phyloP scores from a whole-genome alignment of 345 rosid species.

The Lenwebbia sp. region DNA sequence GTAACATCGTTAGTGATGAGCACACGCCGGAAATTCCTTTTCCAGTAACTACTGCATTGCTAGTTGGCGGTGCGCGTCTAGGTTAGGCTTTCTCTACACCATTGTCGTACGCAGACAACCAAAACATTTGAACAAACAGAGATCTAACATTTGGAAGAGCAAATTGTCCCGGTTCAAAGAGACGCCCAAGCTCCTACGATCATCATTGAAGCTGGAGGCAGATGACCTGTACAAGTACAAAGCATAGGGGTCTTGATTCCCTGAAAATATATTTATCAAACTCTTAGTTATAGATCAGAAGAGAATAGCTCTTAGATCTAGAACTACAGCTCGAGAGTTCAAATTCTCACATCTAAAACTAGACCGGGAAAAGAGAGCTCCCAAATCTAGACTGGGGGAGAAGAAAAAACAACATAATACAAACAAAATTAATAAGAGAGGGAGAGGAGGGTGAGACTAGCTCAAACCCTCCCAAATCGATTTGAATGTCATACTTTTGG shows the following conservation, averaged over 20 bases:
- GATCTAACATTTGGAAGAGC: neutral
- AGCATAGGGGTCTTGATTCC: accelerated
- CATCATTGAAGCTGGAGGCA: neutral
- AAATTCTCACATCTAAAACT: too few species aligned
- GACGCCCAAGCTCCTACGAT: neutral
- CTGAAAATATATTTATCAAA: neutral
- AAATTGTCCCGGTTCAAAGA: neutral
- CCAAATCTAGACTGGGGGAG: too few species aligned
- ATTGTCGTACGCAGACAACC: neutral
- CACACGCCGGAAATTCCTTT: neutral
- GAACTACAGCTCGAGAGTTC: neutral
- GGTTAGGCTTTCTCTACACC: neutral
- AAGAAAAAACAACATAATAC: too few species aligned
- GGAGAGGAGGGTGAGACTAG: too few species aligned
- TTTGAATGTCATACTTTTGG: neutral
- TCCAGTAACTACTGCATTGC: neutral
- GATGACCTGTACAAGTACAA: accelerated
- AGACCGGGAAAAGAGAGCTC: too few species aligned
- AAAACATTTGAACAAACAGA: neutral
- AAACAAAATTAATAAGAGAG: too few species aligned
- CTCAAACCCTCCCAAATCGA: too few species aligned
- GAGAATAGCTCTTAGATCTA: neutral
- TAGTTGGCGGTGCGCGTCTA: neutral
- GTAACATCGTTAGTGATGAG: neutral
- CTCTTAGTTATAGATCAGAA: neutral